Conservation (phyloP, 345 rosid species). For the Eucalyptus erythrocorys region DNA sequence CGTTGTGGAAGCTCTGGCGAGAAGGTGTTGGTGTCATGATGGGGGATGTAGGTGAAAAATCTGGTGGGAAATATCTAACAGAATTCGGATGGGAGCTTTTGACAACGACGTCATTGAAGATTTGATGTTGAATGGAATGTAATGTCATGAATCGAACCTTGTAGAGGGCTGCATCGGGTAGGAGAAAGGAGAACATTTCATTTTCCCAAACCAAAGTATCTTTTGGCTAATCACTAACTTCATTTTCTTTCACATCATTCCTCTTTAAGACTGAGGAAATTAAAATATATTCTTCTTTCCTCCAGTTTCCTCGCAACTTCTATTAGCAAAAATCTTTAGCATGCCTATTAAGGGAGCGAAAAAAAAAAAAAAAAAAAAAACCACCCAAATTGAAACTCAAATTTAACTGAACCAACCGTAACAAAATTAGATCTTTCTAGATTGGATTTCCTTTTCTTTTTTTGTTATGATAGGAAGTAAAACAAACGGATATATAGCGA, state of each 20-base stretch:
- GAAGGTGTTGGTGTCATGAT: not conserved
- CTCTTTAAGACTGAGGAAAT: not conserved
- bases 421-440: not conserved
- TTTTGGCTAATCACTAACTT: not conserved
- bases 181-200: not conserved
- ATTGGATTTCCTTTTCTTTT: not conserved
- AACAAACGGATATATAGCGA: not conserved
- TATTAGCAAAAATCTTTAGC: not conserved
- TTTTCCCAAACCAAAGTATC: not conserved
- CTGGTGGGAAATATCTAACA: not conserved
- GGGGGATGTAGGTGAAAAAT: not conserved
- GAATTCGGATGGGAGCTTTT: not conserved
- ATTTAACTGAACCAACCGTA: accelerated
- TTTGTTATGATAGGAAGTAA: not conserved
- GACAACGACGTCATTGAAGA: not conserved
- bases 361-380: not conserved
- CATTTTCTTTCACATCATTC: not conserved
- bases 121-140: not conserved
- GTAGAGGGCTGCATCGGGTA: not conserved
- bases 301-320: not conserved
- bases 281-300: not conserved
- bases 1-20: not conserved
- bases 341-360: not conserved
- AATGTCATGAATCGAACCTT: not conserved
- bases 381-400: not conserved